Base-by-base conservation (phyloP, 129 eudicot genomes). In the Scalesia atractyloides region DNA sequence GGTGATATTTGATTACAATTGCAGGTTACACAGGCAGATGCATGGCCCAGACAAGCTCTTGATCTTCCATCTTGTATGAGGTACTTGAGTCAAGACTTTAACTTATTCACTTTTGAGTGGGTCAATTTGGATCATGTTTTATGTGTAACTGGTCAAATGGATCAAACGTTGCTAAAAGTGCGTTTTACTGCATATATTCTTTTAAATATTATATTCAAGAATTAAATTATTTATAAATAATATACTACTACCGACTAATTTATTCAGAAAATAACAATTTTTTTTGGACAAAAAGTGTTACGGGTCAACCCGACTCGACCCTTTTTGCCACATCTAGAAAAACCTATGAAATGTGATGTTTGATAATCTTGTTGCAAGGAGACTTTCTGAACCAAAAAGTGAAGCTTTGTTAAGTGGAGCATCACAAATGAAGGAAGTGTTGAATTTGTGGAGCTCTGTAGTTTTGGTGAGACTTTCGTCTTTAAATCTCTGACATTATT, bases 31-130 rank as follows among this genome's bases (percentile, higher is more conserved):
- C 63, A 73, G 56, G 64, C 68, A 69, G 84, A 82, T 68, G 17
- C 39, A 58, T 74, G 82, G 79, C 72, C 88, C 18, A 87, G 78
- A 64, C 81, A 68, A 75, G 83, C 82, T 77, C 81, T 81, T 80
- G 80, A 76, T 59, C 90, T 89, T 84, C 86, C 86, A 64, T 87
- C 91, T 65, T 85, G 70, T 80, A 51, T 10, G 62, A 84, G 89
- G 95, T 92, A 69, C 49, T 61, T 14, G 44, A 59, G 49, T 61
- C 15, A 37, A 30, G 44, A 53, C 33, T 60, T 30, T 60, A 30
- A 30, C 9, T 44, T 44, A 60, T 14, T 24, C 30, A 59, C 43
- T 26, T 60, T 30, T 60, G 66, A 30, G 18, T 60, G 66, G 18
- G 10, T 30, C 19, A 26, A 33, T 33, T 30, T 60, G 44, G n/a